Base-by-base conservation (phyloP, 2,329 filamentous ascomycete species). In the Colletotrichum somersetense region DNA sequence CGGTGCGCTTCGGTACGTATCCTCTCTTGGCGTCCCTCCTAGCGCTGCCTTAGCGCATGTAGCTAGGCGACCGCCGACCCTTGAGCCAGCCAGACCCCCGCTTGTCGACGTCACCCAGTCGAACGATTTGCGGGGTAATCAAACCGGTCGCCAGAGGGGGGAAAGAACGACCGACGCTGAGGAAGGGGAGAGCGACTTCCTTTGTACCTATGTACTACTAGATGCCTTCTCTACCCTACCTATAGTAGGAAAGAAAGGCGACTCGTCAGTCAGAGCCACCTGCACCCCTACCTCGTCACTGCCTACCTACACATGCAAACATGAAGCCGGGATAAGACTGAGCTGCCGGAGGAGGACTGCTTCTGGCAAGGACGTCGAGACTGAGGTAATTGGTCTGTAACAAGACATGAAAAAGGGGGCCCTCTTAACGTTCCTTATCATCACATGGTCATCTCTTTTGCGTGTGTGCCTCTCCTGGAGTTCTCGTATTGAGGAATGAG, bases 81-180 rank as follows among this genome's bases (percentile, higher is more conserved):
- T 20, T 50, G 56, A 70, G 58, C 67, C 67, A 66, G 66, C 55
- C 40, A 57, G 48, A 64, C 62, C 71, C 71, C 62, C 56, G 61
- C 69, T 46, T 74, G 65, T 52, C 61, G 70, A 74, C 72, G 72
- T 74, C 72, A 74, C 69, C 72, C 55, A 74, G 62, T 56, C 44
- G 57, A 72, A 72, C 33, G 52, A 64, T 64, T 65, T 74, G 72
- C 72, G 72, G 72, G 72, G 72, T 73, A 74, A 70, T 33, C 30
- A 59, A 53, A 64, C 40, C 40, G 53, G 50, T 40, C 61, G 50
- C 66, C 59, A 68, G 46, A 69, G 61, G 38, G 38, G 38, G 62
- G 56, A 58, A 70, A 55, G 66, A 67, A 62, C 67, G 67, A 71
- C 67, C 67, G 57, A 67, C 71, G 58, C 59, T 59, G 58, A 26